Evolutionary conservation across 2,329 filamentous ascomycete species (phyloP), one percentile per base, ranked within the genome.

Genomic region (Xylariaceae sp.): DNA sequence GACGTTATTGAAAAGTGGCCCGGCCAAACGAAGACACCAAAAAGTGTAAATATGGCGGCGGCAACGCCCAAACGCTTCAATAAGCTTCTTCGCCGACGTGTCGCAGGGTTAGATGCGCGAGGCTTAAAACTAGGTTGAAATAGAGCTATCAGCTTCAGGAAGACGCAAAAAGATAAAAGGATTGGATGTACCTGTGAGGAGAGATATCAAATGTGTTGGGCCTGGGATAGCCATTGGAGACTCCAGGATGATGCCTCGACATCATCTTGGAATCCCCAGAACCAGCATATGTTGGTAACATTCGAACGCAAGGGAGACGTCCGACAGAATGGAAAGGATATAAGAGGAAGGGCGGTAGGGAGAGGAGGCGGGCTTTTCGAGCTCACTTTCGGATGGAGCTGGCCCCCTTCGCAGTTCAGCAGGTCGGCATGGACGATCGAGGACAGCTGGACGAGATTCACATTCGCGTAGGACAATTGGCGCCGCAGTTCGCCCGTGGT

Each of bases 51-150:
- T 37, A 86, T 63, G 29, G 80, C 72, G 37, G 80, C 55, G 34
- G 77, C 69, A 47, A 80, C 70, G 39, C 76, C 79, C 42, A 94
- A 64, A 58, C 88, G 84, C 52, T 85, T 70, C 42, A 94, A 67
- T 22, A 93, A 73, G 61, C 83, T 85, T 67, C 80, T 81, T 67
- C 89, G 80, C 62, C 87, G 81, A 64, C 88, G 80, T 50, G 85
- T 72, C 27, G 86, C 80, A 32, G 80, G 74, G 41, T 85, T 82
- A 60, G 88, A 80, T 57, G 86, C 80, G 64, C 90, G 85, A 49
- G 91, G 88, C 68, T 93, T 88, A 60, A 94, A 96, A 71, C 88
- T 93, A 62, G 52, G n/a, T n/a, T n/a, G n/a, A n/a, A n/a, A n/a
- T n/a, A n/a, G n/a, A n/a, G n/a, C n/a, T n/a, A n/a, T n/a, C n/a